Conservation (phyloP, 306 rosid genomes). For the Sesbania bispinosa region DNA sequence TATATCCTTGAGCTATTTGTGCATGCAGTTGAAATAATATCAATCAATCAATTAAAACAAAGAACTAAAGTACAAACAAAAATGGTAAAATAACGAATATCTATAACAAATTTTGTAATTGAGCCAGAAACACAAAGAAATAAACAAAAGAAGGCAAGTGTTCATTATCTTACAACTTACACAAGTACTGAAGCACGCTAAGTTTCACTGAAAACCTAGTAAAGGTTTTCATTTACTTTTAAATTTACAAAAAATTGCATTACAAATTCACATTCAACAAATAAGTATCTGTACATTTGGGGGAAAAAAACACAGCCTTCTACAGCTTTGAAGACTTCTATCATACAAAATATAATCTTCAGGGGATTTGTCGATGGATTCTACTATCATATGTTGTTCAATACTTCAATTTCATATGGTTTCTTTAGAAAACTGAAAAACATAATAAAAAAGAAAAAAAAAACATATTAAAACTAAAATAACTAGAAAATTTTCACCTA, state of each 20-base stretch:
- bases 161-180: too few relatives aligned
- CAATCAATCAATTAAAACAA: too few relatives aligned
- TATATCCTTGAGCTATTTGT: too few relatives aligned
- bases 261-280: constrained; percentile 29
- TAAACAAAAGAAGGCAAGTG: too few relatives aligned
- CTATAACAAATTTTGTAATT: too few relatives aligned
- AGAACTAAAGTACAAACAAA: too few relatives aligned
- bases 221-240: background rate
- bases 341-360: constrained; percentile 35
- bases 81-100: too few relatives aligned
- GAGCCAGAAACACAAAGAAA: too few relatives aligned
- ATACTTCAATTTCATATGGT: constrained; percentile 28
- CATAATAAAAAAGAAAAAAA: background rate
- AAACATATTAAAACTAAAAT: background rate
- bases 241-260: constrained; percentile 22
- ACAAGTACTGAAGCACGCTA: background rate
- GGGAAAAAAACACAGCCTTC: constrained; percentile 22
- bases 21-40: too few relatives aligned
- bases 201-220: background rate
- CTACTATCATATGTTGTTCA: constrained; percentile 36
- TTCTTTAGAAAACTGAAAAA: constrained; percentile 11
- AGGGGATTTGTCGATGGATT: constrained; percentile 27
- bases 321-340: constrained; percentile 38
- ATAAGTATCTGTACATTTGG: constrained; percentile 52
- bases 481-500: constrained; percentile 40